Conservation (phyloP, 768 basidiomycete species). For the Pleurotus eryngii region DNA sequence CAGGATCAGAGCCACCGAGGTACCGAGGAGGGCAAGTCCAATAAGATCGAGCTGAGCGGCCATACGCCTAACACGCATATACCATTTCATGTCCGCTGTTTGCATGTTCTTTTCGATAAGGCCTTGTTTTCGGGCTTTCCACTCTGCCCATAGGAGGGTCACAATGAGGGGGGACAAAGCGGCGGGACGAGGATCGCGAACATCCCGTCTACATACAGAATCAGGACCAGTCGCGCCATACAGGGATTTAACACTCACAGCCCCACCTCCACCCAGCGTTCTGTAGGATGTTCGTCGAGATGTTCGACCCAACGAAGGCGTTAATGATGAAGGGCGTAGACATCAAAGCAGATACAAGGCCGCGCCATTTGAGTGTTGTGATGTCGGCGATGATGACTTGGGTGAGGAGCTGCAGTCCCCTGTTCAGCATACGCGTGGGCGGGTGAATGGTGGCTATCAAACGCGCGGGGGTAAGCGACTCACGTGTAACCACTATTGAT, state of each 20-base stretch:
- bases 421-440: conserved; percentile 17
- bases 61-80: conserved; percentile 18
- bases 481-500: conserved; percentile 55
- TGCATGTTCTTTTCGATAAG: conserved; percentile 13
- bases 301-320: conserved; percentile 62
- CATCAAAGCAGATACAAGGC: conserved; percentile 34
- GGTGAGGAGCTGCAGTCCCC: conserved; percentile 60
- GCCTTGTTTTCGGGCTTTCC: conserved; percentile 39
- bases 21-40: conserved; percentile 49
- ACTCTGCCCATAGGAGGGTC: conserved; percentile 54
- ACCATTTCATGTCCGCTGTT: conserved; percentile 8
- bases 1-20: conserved; percentile 48
- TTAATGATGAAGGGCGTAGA: conserved; percentile 58
- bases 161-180: conserved; percentile 49
- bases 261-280: conserved; percentile 65
- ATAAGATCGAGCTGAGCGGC: conserved; percentile 41
- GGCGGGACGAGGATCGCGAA: conserved; percentile 54
- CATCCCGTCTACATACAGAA: conserved; percentile 41
- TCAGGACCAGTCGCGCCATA: neutral
- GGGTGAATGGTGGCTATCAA: too few relatives aligned
- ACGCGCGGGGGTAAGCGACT: conserved; percentile 15
- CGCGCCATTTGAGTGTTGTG: conserved; percentile 56
- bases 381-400: conserved; percentile 64
- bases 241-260: conserved; percentile 36
- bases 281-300: conserved; percentile 42